Base-by-base conservation (phyloP, 2,329 filamentous ascomycete genomes). In the Microsporum audouinii region DNA sequence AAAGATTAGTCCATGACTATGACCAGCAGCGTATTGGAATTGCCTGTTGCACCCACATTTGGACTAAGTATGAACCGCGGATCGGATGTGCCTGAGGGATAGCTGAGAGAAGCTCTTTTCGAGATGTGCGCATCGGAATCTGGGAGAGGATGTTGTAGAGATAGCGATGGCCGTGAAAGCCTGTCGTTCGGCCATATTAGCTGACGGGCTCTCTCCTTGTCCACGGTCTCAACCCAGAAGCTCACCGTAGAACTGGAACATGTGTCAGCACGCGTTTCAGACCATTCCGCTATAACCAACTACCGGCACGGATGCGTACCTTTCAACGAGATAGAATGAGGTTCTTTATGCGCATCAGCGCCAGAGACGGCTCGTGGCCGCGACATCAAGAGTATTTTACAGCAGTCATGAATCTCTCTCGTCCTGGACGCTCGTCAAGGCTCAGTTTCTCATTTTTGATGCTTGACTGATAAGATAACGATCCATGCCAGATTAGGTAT, bases 271-370 rank as follows among this genome's bases (percentile, higher is more conserved):
- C 17, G 17, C 17, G 17, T 23, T 23, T 23, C 17, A 23, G 17
- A 23, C 17, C 1, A 23, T 23, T 69, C 66, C 67, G 61, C 67
- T 62, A 60, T 51, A 58, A 51, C 53, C 60, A 49, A 55, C 58
- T 55, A 58, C 39, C 39, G 33, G 51, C 55, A 57, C 56, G 17
- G 27, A 43, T 23, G n/a, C 69, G 55, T 70, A 78, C 77, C 88
- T 78, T 91, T 92, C 59, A 91, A 77, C 58, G 88, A 91, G 53
- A 91, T 83, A 23, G 86, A 84, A 74, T 91, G 88, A 41, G 88
- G 87, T 74, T 91, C 88, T 73, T 89, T 89, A 12, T 73, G 72
- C 56, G 69, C 72, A 49, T 78, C 77, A 56, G 75, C 74, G 12
- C 71, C 68, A 14, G 75, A 77, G 53, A 72, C 68, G 58, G 75